Conservation (phyloP, 176 grass and related monocot species). For the barley (Hordeum vulgare) region MorexV3_pseudomolecules_assembly NC_058519.1:478704229-478704728, state of each 20-base stretch:
- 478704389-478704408: not conserved
- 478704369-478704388: not conserved
- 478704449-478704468: constrained; percentile 8
- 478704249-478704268: no score
- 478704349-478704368: not conserved
- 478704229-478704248: no score
- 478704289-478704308: no score
- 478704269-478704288: no score
- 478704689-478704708: constrained; percentile 37
- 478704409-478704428: not conserved
- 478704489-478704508: not conserved
- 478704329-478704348: no score
- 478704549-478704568: not conserved
- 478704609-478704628: not conserved
- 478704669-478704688: constrained; percentile 39
- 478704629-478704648: constrained; percentile 48
- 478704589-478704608: not conserved
- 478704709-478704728: constrained; percentile 47
- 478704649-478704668: constrained; percentile 51
- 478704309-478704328: no score
- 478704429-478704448: constrained; percentile 17
- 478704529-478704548: not conserved
- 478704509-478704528: constrained; percentile 14
- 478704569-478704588: not conserved
- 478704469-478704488: constrained; percentile 5